Evolutionary conservation across 306 rosid genomes (phyloP).

Genomic region (Cucumis cinereus): DNA sequence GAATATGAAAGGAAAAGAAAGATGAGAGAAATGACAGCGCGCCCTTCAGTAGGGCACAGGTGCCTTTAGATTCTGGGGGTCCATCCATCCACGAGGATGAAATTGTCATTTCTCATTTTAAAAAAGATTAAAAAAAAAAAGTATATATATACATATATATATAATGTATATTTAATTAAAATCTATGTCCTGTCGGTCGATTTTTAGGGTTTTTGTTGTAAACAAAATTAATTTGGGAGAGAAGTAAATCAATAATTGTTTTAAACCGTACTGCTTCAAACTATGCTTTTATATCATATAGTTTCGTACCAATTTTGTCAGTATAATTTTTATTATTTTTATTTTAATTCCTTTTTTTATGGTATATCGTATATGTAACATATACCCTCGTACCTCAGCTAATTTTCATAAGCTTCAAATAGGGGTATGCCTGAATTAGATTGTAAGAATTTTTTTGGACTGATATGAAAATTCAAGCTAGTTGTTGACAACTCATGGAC

Average conservation of each 20-base stretch:
- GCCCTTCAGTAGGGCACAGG: background rate
- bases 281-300: background rate
- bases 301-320: background rate
- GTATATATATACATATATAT: background rate
- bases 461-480: too few relatives aligned
- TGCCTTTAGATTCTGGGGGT: conserved; percentile 25
- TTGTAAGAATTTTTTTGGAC: too few relatives aligned
- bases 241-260: background rate
- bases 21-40: background rate
- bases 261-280: background rate
- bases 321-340: background rate
- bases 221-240: background rate
- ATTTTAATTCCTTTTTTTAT: background rate
- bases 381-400: too few relatives aligned
- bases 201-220: background rate
- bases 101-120: background rate
- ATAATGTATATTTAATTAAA: background rate
- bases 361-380: background rate
- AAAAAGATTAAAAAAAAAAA: too few relatives aligned
- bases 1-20: background rate
- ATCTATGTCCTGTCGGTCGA: conserved; percentile 5
- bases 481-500: too few relatives aligned
- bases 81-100: conserved; percentile 9
- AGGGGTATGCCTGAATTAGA: too few relatives aligned
- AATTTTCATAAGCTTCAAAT: background rate